Evolutionary conservation across 441 rosid species (phyloP).

Genomic region (Raphanus hybrid): DNA sequence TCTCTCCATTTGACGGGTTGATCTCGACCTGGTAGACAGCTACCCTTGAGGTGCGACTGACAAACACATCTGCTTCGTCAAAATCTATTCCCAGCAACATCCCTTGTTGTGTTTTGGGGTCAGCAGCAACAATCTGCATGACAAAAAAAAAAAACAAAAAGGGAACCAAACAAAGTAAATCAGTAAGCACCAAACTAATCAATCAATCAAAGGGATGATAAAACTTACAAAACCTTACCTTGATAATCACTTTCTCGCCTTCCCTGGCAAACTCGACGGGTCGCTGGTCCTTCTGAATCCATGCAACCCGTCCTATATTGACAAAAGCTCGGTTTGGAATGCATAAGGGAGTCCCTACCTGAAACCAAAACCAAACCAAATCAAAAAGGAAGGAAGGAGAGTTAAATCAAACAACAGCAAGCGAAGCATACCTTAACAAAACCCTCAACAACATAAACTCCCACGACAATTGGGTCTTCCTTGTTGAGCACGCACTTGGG

Average conservation of each 20-base stretch:
- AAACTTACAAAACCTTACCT: conserved; percentile 12
- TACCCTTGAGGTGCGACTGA: conserved; percentile 3
- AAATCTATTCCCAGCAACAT: conserved; percentile 12
- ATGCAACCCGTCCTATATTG: conserved; percentile 8
- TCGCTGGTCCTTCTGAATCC: conserved; percentile 11
- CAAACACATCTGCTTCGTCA: conserved; percentile 1
- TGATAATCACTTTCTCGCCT: conserved; percentile 6
- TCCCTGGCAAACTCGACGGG: background rate
- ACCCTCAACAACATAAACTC: conserved; percentile 10
- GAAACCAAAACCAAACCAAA: background rate
- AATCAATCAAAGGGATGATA: background rate
- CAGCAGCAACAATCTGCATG: conserved; percentile 1
- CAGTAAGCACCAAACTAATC: background rate
- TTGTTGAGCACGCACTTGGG: conserved; percentile 14
- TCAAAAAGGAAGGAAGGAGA: background rate
- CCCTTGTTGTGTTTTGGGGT: conserved; percentile 14
- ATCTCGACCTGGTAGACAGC: conserved; percentile 9
- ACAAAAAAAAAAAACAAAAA: background rate
- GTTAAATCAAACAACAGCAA: background rate
- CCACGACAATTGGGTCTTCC: conserved; percentile 10
- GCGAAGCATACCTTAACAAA: background rate
- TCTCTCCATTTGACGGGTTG: background rate
- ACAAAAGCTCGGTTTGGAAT: conserved; percentile 4
- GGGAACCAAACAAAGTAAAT: conserved; percentile 1
- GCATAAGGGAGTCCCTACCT: conserved; percentile 20